phyloP scores from a whole-genome alignment of 2,329 filamentous ascomycete genomes.

The Magnaporthiopsis incrustans region DNA sequence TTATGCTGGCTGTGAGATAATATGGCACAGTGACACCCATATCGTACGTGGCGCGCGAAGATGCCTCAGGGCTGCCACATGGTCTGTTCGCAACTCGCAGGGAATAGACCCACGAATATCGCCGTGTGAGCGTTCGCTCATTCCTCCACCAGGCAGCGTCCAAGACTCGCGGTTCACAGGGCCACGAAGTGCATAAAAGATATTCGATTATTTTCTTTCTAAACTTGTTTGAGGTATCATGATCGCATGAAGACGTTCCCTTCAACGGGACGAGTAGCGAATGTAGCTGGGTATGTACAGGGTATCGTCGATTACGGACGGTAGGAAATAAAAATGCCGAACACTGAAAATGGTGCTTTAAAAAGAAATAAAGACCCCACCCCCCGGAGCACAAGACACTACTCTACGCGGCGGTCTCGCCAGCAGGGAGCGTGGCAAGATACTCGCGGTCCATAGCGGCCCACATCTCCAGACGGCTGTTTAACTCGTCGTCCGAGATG shows the following conservation, averaged over 20 bases:
- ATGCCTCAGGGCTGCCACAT: no score
- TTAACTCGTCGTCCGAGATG: constrained; percentile 28
- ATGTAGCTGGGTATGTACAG: background rate
- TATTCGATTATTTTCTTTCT: background rate
- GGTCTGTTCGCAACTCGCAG: no score
- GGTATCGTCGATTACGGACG: background rate
- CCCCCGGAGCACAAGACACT: background rate
- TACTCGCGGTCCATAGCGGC: constrained; percentile 7
- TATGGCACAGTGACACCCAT: no score
- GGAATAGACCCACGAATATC: no score
- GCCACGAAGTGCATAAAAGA: background rate
- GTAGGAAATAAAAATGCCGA: background rate
- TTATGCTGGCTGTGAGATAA: no score
- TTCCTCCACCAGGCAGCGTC: no score
- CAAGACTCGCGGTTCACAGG: background rate
- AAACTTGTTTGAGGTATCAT: background rate
- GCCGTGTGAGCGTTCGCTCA: no score
- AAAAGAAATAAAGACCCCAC: background rate
- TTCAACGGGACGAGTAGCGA: background rate
- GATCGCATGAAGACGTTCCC: background rate
- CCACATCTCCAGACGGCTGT: constrained; percentile 9
- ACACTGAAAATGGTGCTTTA: no score
- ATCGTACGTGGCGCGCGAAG: no score
- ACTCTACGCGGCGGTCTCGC: background rate
- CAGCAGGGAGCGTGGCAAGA: background rate